Evolutionary conservation across 2,329 filamentous ascomycete species (phyloP), one percentile per base, ranked within the genome.

Genomic region (Xylariales sp.): DNA sequence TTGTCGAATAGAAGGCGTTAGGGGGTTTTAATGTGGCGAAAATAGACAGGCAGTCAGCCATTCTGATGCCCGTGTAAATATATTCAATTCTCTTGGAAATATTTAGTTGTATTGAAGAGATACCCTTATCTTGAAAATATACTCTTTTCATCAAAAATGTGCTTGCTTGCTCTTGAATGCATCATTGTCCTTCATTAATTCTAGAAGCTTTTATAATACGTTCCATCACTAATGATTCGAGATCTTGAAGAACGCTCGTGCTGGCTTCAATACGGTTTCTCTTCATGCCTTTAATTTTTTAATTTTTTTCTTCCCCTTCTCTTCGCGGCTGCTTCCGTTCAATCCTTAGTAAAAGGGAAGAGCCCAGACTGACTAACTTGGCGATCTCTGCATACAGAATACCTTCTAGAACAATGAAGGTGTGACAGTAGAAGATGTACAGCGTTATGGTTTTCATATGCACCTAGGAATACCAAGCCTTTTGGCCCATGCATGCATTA

Each of bases 11-110:
- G 6, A 34, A n/a, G 2, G 46, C n/a, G 3, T 36, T 62, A 52
- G 23, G 9, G 14, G 23, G 23, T 23, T 57, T 62, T 53, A 56
- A 56, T 66, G 18, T 39, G 45, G 18, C 49, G 5, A 62, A n/a
- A 9, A 52, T 34, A 32, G 5, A n/a, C 2, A 14, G 59, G 41
- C 1, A 30, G 18, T 50, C 43, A 63, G n/a, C 41, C 3, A n/a
- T 67, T 67, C 9, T 41, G 49, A 50, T 50, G 34, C 34, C 49
- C n/a, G 46, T 67, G 65, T 67, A 67, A 3, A 67, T 63, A 67
- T 23, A n/a, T 49, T 59, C 46, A 30, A 16, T 55, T 59, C 50
- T 34, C 9, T 39, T 63, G 54, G 9, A 67, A 45, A 63, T 67
- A 58, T 41, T 41, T 14, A 14, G 10, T 14, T 41, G 14, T 4